Percentiles rank a stretch among this genome's conserved stretches.
phyloP scores from a whole-genome alignment of 2,329 filamentous ascomycete species.

The Fusarium sp. region DNA sequence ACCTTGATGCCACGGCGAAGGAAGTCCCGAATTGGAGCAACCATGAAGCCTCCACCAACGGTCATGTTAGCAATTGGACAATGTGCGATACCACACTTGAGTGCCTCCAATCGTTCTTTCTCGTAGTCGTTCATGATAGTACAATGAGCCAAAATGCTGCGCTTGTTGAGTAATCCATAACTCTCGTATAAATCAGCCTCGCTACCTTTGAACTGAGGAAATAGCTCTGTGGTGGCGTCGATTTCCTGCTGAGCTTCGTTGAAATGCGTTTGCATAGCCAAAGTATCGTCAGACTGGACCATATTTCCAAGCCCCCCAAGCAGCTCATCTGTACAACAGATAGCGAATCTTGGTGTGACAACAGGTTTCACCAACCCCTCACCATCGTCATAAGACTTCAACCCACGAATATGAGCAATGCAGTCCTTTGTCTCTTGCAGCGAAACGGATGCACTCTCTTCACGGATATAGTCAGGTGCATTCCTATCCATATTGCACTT shows the following conservation, averaged over 20 bases:
- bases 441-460: background rate
- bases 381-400: background rate
- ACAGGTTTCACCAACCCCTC: constrained; percentile 10
- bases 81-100: background rate
- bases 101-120: background rate
- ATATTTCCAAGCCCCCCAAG: constrained; percentile 17
- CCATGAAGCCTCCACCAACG: constrained; percentile 17
- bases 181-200: constrained; percentile 19
- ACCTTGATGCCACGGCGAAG: constrained; percentile 5
- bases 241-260: constrained; percentile 29
- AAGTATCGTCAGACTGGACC: background rate
- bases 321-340: constrained; percentile 20
- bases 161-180: constrained; percentile 12
- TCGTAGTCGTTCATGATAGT: constrained; percentile 26
- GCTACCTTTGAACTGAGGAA: constrained; percentile 13
- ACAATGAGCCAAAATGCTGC: constrained; percentile 17
- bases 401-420: constrained; percentile 1
- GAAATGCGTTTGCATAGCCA: constrained; percentile 21
- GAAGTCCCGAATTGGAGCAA: constrained; percentile 15
- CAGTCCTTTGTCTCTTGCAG: constrained; percentile 13
- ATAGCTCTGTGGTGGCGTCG: background rate
- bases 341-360: constrained; percentile 21
- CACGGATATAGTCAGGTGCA: constrained; percentile 11
- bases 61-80: constrained; percentile 27
- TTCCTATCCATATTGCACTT: constrained; percentile 27